Evolutionary conservation across 1,284 basidiomycete genomes (phyloP).

Genomic region (Cystobasidium pallidum): DNA sequence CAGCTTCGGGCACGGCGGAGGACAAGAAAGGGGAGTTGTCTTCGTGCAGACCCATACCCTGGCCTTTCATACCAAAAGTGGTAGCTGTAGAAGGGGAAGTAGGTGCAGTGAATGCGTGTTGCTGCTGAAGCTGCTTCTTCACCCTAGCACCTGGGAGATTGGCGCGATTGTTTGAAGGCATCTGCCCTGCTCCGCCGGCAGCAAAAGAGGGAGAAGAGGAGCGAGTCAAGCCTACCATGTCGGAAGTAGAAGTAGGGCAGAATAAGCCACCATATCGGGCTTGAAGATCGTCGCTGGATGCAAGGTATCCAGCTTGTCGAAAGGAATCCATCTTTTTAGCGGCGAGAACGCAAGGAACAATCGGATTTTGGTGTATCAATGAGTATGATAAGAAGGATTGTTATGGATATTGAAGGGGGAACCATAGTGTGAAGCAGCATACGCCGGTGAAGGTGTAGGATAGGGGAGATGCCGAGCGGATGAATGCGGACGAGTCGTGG

Average conservation of each 20-base stretch:
- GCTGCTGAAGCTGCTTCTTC: background rate
- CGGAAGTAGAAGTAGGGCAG: conserved; percentile 16
- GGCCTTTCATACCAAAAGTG: background rate
- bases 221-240: conserved; percentile 21
- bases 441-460: background rate
- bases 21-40: background rate
- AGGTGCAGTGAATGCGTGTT: conserved; percentile 5
- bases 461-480: conserved; percentile 18
- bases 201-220: background rate
- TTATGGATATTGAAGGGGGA: background rate
- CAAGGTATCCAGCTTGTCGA: conserved; percentile 3
- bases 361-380: background rate
- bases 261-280: conserved; percentile 16
- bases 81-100: conserved; percentile 1
- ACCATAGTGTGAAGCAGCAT: background rate
- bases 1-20: background rate
- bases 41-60: background rate
- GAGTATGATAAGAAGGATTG: conserved; percentile 3
- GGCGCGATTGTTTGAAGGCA: background rate
- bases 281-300: background rate
- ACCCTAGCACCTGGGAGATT: background rate
- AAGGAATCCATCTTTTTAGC: conserved; percentile 7
- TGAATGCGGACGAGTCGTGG: background rate
- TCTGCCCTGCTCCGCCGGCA: too few relatives aligned
- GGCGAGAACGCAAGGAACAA: background rate